A percentile compares a stretch with the other conserved stretches of the same genome.
phyloP scores from a whole-genome alignment of 2,329 filamentous ascomycete genomes.

The Scorias spongiosa region DNA sequence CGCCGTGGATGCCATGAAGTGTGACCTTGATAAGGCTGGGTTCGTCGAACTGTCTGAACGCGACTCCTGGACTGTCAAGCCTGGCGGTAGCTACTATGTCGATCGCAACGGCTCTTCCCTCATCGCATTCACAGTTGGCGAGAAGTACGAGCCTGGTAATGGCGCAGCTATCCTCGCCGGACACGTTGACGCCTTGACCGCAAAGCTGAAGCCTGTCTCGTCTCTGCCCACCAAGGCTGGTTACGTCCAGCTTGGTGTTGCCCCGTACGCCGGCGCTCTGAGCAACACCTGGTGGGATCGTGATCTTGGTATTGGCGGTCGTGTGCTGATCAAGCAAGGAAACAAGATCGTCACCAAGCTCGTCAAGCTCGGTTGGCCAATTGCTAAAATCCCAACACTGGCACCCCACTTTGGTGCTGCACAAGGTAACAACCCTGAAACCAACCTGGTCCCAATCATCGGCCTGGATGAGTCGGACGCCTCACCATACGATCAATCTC shows the following conservation, averaged over 20 bases:
- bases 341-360: constrained; percentile 69
- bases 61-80: constrained; percentile 64
- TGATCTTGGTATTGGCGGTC: constrained; percentile 77
- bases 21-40: constrained; percentile 54
- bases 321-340: constrained; percentile 68
- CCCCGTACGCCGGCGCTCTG: constrained; percentile 78
- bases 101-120: constrained; percentile 74
- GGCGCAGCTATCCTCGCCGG: constrained; percentile 80
- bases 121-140: constrained; percentile 73
- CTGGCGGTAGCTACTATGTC: constrained; percentile 78
- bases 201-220: constrained; percentile 80
- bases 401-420: constrained; percentile 84
- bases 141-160: constrained; percentile 67
- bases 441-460: constrained; percentile 85
- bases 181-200: constrained; percentile 84
- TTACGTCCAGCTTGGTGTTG: constrained; percentile 78
- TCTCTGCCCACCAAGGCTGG: constrained; percentile 71
- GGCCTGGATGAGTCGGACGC: constrained; percentile 52
- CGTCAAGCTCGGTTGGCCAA: constrained; percentile 87
- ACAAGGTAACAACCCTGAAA: constrained; percentile 63
- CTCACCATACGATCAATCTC: constrained; percentile 19
- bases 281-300: constrained; percentile 95
- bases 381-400: constrained; percentile 80
- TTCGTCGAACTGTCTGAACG: constrained; percentile 70
- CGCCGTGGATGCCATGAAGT: constrained; percentile 63